Evolutionary conservation across 2,329 filamentous ascomycete genomes (phyloP).

Genomic region (Chaetomium globosum): DNA sequence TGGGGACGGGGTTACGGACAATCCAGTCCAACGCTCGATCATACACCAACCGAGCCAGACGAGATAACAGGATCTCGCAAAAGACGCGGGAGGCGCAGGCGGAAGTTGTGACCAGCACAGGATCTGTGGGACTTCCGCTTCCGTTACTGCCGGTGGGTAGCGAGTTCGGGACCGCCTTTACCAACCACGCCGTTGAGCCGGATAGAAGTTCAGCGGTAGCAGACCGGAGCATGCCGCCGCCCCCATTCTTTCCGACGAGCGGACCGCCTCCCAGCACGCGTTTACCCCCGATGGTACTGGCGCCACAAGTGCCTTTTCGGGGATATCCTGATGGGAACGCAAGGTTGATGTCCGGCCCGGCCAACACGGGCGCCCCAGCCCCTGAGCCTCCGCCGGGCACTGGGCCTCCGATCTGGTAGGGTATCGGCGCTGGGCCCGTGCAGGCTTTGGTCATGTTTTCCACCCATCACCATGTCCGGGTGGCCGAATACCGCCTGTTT

Average conservation of each 20-base stretch:
- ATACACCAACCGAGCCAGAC: conserved; percentile 31
- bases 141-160: conserved; percentile 6
- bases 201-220: not conserved
- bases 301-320: not conserved
- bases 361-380: not conserved
- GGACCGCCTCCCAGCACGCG: not conserved
- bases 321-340: conserved; percentile 9
- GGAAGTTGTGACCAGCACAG: not conserved
- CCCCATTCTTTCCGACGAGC: conserved; percentile 4
- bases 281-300: conserved; percentile 15
- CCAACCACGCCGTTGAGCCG: not conserved
- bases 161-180: conserved; percentile 16
- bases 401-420: not conserved
- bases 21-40: conserved; percentile 35
- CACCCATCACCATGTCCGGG: not conserved
- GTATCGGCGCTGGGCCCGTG: not conserved
- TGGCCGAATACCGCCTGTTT: not conserved
- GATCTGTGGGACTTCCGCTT: not conserved
- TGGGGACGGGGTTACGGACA: conserved; percentile 28
- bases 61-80: conserved; percentile 26
- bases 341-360: not conserved
- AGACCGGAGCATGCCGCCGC: conserved; percentile 25
- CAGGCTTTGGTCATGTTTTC: not conserved
- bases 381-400: not conserved
- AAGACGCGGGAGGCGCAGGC: conserved; percentile 23